Evolutionary conservation across 2,329 filamentous ascomycete species (phyloP).

Genomic region (Aureobasidium sp.): DNA sequence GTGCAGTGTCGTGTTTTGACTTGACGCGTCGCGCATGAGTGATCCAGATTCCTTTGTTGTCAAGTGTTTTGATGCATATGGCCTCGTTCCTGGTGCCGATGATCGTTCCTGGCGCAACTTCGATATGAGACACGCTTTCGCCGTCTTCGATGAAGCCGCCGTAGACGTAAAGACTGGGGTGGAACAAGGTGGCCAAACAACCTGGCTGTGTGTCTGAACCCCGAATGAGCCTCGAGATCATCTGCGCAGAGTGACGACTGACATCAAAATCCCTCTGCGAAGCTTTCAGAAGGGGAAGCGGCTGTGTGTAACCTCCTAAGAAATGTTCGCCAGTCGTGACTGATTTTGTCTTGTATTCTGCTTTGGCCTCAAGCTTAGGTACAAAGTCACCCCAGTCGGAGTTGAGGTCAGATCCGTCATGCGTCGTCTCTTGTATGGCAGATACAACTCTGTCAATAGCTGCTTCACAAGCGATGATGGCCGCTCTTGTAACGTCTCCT

Average conservation of each 20-base stretch:
- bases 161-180: conserved; percentile 35
- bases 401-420: not conserved
- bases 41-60: conserved; percentile 38
- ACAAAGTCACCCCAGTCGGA: conserved; percentile 17
- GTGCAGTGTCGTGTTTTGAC: conserved; percentile 31
- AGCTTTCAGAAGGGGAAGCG: conserved; percentile 36
- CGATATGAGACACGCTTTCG: conserved; percentile 14
- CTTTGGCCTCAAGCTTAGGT: conserved; percentile 25
- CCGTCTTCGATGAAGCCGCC: conserved; percentile 36
- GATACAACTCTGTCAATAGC: conserved; percentile 34
- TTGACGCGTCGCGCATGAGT: conserved; percentile 36
- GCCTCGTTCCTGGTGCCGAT: conserved; percentile 32
- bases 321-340: conserved; percentile 33
- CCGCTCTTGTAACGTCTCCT: conserved; percentile 34
- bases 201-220: conserved; percentile 39
- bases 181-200: conserved; percentile 34
- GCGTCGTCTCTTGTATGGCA: conserved; percentile 19
- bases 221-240: conserved; percentile 39
- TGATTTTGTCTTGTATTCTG: conserved; percentile 27
- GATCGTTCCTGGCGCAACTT: conserved; percentile 26
- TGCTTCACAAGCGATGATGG: conserved; percentile 32
- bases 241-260: conserved; percentile 29
- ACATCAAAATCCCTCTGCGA: conserved; percentile 34
- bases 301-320: conserved; percentile 33
- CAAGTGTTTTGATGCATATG: conserved; percentile 34